Conservation (phyloP, 371 early-diverging fungal genomes). For the Nematocida parisii region DNA sequence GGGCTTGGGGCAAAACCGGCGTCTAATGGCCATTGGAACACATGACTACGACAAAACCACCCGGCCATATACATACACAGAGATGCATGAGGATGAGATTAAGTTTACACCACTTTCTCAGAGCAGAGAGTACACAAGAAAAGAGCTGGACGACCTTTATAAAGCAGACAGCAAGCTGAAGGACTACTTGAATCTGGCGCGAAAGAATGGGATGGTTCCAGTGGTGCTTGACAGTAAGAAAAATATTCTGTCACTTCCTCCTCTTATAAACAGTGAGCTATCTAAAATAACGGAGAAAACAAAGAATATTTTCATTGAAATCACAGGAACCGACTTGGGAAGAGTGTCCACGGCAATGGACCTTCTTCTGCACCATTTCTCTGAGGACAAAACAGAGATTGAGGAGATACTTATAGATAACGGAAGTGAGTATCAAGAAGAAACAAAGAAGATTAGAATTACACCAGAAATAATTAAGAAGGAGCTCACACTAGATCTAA, state of each 20-base stretch:
- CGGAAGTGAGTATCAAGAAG: not conserved
- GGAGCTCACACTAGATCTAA: constrained; percentile 57
- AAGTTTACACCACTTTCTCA: constrained; percentile 86
- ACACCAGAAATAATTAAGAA: constrained; percentile 74
- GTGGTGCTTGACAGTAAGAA: constrained; percentile 81
- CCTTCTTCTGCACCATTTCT: constrained; percentile 63
- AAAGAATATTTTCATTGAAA: constrained; percentile 94
- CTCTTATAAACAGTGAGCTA: constrained; percentile 95
- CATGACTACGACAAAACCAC: constrained; percentile 91
- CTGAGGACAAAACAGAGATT: constrained; percentile 75
- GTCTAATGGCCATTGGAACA: constrained; percentile 93
- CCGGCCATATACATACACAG: constrained; percentile 90
- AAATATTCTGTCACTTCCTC: constrained; percentile 88
- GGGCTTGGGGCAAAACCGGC: constrained; percentile 88
- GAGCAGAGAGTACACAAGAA: constrained; percentile 77
- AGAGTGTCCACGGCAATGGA: constrained; percentile 65
- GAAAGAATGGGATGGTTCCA: constrained; percentile 78
- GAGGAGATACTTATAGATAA: constrained; percentile 64
- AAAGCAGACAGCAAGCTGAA: constrained; percentile 78
- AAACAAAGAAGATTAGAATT: constrained; percentile 70
- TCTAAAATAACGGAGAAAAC: constrained; percentile 90
- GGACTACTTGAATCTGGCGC: constrained; percentile 84
- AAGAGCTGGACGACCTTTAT: constrained; percentile 82
- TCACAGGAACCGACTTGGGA: constrained; percentile 85
- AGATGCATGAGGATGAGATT: constrained; percentile 79